phyloP scores from a whole-genome alignment of 257 asterid species.

The Perilla frutescens region DNA sequence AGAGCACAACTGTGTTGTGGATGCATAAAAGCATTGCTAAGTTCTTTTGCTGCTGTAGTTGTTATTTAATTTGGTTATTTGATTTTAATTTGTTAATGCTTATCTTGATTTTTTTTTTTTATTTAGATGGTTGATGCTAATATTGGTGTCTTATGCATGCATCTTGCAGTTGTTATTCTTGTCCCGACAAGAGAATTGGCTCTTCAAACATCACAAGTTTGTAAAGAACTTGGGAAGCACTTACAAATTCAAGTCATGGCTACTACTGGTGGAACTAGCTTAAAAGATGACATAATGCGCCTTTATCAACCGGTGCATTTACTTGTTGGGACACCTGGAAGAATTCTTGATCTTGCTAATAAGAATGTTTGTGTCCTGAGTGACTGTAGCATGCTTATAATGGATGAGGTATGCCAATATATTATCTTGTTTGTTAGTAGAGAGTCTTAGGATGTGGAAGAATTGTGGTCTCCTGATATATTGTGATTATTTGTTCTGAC shows the following conservation, averaged over 20 bases:
- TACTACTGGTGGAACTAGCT: conserved; percentile 90
- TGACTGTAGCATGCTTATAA: conserved; percentile 68
- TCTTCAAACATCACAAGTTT: conserved; percentile 89
- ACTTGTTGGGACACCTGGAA: conserved; percentile 94
- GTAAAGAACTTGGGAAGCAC: conserved; percentile 91
- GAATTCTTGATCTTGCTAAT: conserved; percentile 84
- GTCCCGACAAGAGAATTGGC: conserved; percentile 91
- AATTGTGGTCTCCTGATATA: neutral
- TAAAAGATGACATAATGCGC: conserved; percentile 91
- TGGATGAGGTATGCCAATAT: conserved; percentile 74
- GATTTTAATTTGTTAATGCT: neutral
- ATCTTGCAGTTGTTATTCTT: conserved; percentile 71
- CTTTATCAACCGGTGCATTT: conserved; percentile 92
- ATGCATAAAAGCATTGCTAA: neutral
- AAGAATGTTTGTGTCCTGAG: conserved; percentile 69
- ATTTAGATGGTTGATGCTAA: neutral
- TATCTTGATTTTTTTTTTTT: conserved; percentile 10
- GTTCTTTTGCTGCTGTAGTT: conserved; percentile 20
- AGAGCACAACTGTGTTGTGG: conserved; percentile 5
- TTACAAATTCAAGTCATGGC: conserved; percentile 81
- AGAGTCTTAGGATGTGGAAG: conserved; percentile 1
- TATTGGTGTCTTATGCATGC: conserved; percentile 25
- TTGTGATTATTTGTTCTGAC: neutral
- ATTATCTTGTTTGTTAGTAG: neutral
- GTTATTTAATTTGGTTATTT: neutral